phyloP scores from a whole-genome alignment of 495 filamentous ascomycete genomes.

The Cetradonia linearis region DNA sequence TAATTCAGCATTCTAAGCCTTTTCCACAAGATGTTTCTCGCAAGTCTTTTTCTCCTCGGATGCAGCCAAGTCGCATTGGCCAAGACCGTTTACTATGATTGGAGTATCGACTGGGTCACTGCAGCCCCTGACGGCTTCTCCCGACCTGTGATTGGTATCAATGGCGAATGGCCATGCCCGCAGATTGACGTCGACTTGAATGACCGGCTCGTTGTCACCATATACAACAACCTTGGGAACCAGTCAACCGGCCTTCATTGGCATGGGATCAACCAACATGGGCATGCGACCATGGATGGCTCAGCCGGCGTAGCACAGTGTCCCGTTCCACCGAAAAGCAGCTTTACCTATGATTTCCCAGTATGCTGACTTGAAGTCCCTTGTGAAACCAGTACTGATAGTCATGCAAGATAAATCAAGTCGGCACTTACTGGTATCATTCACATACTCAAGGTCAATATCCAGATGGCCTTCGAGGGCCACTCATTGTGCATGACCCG shows the following conservation, averaged over 20 bases:
- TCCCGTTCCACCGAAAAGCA: constrained; percentile 49
- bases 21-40: constrained; percentile 24
- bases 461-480: constrained; percentile 63
- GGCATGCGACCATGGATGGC: constrained; percentile 65
- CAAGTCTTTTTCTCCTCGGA: constrained; percentile 29
- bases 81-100: constrained; percentile 64
- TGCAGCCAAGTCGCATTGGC: constrained; percentile 36
- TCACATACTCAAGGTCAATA: constrained; percentile 61
- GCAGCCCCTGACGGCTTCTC: constrained; percentile 69
- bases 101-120: constrained; percentile 68
- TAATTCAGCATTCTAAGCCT: background rate
- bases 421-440: constrained; percentile 79
- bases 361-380: constrained; percentile 32
- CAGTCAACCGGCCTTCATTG: constrained; percentile 64
- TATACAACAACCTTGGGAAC: constrained; percentile 63
- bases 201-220: constrained; percentile 60
- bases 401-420: constrained; percentile 45
- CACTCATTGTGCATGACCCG: constrained; percentile 62
- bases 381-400: constrained; percentile 19
- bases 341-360: constrained; percentile 68
- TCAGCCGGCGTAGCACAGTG: constrained; percentile 60
- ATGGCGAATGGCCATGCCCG: constrained; percentile 68
- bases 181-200: constrained; percentile 58
- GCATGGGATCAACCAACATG: constrained; percentile 68
- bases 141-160: constrained; percentile 68